Evolutionary conservation across 2,329 filamentous ascomycete species (phyloP).

Genomic region (Ophiostoma perfectum): DNA sequence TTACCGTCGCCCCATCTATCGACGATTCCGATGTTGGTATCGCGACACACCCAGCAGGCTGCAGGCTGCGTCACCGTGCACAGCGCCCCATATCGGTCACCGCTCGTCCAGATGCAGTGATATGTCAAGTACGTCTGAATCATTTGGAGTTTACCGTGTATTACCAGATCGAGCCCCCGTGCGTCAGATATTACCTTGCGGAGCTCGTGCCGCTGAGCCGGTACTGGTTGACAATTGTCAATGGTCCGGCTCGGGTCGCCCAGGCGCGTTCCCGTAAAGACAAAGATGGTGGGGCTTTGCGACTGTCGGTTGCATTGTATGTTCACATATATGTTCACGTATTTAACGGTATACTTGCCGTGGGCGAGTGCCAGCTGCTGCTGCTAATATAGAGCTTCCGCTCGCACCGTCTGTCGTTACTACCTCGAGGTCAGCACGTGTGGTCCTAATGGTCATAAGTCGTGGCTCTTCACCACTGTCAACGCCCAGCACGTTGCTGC

Average conservation of each 20-base stretch:
- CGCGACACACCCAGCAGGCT: conserved; percentile 25
- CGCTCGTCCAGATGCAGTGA: conserved; percentile 31
- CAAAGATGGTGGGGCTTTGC: conserved; percentile 25
- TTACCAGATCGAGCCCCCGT: conserved; percentile 30
- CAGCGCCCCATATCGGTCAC: conserved; percentile 30
- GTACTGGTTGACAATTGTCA: conserved; percentile 30
- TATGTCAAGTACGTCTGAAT: conserved; percentile 31
- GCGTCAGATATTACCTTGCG: conserved; percentile 30
- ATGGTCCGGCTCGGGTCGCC: conserved; percentile 27
- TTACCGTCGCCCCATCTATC: background rate
- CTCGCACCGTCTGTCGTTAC: background rate
- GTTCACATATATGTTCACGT: background rate
- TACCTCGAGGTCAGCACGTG: background rate
- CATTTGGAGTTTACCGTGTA: conserved; percentile 27
- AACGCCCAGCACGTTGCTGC: background rate
- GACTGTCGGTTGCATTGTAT: background rate
- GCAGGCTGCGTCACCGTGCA: conserved; percentile 30
- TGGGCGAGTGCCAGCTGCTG: background rate
- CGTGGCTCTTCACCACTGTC: background rate
- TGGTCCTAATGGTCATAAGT: background rate
- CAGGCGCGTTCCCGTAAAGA: conserved; percentile 29
- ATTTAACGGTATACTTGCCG: background rate
- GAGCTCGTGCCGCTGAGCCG: conserved; percentile 29
- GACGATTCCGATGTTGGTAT: background rate
- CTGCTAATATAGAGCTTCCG: background rate